These are phyloP conservation scores for Breynia disticha DNA, from an alignment of 441 rosid species.

Conservation along the genomic window DNA sequence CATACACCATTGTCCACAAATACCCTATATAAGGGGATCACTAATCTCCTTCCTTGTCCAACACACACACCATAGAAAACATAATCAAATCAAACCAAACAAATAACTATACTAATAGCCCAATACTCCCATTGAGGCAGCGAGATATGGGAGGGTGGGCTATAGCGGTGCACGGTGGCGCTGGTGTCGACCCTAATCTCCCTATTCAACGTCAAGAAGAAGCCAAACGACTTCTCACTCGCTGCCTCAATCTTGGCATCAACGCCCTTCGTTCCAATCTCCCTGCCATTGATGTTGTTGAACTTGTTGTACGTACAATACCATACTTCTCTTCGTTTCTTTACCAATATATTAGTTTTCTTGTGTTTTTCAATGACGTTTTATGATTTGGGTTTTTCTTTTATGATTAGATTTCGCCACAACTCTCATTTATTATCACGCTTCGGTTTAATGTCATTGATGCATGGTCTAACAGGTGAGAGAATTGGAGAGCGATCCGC, in stretches of 20 bases:
- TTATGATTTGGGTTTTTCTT: background rate
- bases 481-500: conserved; percentile 80
- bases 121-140: conserved; percentile 6
- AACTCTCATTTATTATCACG: no score
- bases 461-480: conserved; percentile 34
- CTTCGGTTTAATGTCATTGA: background rate
- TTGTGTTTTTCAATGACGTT: background rate
- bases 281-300: conserved; percentile 86
- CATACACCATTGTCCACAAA: no score
- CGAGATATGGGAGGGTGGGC: conserved; percentile 75
- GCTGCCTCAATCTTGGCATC: conserved; percentile 82
- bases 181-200: conserved; percentile 91
- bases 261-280: conserved; percentile 62
- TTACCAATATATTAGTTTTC: background rate
- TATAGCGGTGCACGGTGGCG: conserved; percentile 97
- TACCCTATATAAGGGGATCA: no score
- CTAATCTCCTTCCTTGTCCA: no score
- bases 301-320: conserved; percentile 69
- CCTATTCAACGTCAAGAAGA: conserved; percentile 65
- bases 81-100: no score
- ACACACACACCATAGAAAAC: no score
- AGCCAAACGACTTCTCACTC: conserved; percentile 74
- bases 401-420: background rate
- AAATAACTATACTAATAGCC: background rate
- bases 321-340: background rate